Evolutionary conservation across 1,284 basidiomycete genomes (phyloP).

Genomic region (Moesziomyces parantarcticus): DNA sequence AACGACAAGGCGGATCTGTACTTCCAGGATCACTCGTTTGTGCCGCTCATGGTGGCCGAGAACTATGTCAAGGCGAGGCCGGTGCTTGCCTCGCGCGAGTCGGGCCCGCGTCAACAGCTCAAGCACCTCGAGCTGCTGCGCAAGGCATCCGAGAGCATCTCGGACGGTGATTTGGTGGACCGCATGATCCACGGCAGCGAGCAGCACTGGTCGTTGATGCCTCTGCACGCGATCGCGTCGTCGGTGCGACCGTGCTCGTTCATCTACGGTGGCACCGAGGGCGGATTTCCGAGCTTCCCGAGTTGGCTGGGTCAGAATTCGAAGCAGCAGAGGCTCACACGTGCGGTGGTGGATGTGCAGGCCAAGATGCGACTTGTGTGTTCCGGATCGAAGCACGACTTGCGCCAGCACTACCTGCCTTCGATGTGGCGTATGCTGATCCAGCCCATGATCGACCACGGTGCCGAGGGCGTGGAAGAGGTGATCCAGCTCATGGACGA

Average conservation of each 20-base stretch:
- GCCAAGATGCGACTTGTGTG: constrained; percentile 93
- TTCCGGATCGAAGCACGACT: constrained; percentile 87
- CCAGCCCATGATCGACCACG: constrained; percentile 76
- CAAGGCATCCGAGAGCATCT: constrained; percentile 87
- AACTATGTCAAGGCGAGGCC: constrained; percentile 74
- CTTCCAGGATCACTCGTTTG: constrained; percentile 93
- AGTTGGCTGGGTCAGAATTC: constrained; percentile 90
- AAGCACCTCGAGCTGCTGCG: constrained; percentile 78
- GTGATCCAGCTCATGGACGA: constrained; percentile 91
- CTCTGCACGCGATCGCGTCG: constrained; percentile 89
- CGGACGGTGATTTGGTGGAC: constrained; percentile 95
- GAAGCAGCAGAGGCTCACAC: constrained; percentile 82
- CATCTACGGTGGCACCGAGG: constrained; percentile 54
- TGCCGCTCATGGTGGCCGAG: constrained; percentile 86
- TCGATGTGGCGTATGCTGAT: constrained; percentile 83
- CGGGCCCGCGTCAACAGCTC: constrained; percentile 69
- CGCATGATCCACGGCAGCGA: constrained; percentile 84
- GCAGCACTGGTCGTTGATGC: constrained; percentile 96
- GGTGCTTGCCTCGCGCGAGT: constrained; percentile 69
- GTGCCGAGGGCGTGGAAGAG: constrained; percentile 76
- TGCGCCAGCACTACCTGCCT: constrained; percentile 90
- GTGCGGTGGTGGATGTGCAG: constrained; percentile 89
- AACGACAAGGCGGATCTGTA: constrained; percentile 94
- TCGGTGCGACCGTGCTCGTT: constrained; percentile 74
- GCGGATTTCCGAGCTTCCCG: constrained; percentile 58